Conservation (phyloP, 2,329 filamentous ascomycete species). For the Sclerotinia borealis region DNA sequence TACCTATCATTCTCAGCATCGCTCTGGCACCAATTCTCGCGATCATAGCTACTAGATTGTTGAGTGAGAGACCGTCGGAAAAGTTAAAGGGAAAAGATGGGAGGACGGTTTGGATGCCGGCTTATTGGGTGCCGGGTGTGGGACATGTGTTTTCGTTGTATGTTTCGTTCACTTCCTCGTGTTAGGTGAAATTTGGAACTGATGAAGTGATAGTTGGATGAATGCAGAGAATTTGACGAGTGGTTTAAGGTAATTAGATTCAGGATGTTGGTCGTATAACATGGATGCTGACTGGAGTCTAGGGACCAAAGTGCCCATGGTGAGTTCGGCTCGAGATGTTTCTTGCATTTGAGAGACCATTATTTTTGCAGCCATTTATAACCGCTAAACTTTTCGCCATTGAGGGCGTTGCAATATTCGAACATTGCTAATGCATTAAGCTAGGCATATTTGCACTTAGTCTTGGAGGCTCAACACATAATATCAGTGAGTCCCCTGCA, state of each 20-base stretch:
- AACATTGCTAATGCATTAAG: background rate
- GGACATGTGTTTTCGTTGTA: constrained; percentile 47
- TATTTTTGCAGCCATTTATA: background rate
- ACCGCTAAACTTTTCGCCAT: no score
- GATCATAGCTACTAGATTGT: constrained; percentile 22
- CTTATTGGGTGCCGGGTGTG: constrained; percentile 55
- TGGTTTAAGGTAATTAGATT: constrained; percentile 19
- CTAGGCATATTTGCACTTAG: constrained; percentile 25
- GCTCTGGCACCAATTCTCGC: constrained; percentile 21
- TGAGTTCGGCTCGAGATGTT: background rate
- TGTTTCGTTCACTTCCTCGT: constrained; percentile 32
- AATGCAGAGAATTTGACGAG: constrained; percentile 24
- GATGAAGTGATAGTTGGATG: constrained; percentile 22
- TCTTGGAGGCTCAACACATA: constrained; percentile 24
- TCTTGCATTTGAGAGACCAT: background rate
- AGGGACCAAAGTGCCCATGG: constrained; percentile 27
- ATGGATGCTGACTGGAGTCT: background rate
- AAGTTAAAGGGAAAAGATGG: constrained; percentile 12
- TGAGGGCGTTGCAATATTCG: background rate
- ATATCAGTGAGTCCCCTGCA: constrained; percentile 22
- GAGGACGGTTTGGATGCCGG: constrained; percentile 41
- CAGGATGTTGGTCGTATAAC: background rate
- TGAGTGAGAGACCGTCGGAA: constrained; percentile 18
- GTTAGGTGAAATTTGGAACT: background rate
- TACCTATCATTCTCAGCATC: constrained; percentile 17